phyloP scores from a whole-genome alignment of 192 early-diverging fungal genomes.

The Geranomyces variabilis region DNA sequence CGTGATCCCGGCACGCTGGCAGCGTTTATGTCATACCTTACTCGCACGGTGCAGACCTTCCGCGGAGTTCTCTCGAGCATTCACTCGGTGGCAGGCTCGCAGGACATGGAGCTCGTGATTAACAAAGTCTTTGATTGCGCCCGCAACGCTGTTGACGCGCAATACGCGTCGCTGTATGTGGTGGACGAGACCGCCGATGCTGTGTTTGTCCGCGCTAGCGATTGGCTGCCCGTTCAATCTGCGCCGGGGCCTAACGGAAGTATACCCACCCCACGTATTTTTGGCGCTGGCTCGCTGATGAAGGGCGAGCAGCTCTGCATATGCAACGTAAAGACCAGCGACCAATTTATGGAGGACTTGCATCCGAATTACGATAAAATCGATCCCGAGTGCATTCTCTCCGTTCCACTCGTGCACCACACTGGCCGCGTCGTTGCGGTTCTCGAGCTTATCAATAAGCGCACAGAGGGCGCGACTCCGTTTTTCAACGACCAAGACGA shows the following conservation, averaged over 20 bases:
- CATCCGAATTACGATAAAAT: slow-evolving; percentile 37
- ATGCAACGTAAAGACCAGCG: slow-evolving; percentile 53
- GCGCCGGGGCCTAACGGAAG: background rate
- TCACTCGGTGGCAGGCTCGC: slow-evolving; percentile 22
- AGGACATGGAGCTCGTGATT: slow-evolving; percentile 30
- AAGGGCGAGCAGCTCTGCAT: slow-evolving; percentile 49
- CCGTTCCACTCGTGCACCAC: slow-evolving; percentile 32
- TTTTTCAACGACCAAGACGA: slow-evolving; percentile 60
- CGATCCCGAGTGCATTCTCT: slow-evolving; percentile 51
- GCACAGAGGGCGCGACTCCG: slow-evolving; percentile 22
- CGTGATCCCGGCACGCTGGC: slow-evolving; percentile 22
- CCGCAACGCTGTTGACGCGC: slow-evolving; percentile 30
- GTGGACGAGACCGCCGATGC: slow-evolving; percentile 35
- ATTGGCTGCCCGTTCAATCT: slow-evolving; percentile 25
- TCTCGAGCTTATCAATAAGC: slow-evolving; percentile 57
- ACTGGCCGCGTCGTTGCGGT: slow-evolving; percentile 37
- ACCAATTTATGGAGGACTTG: slow-evolving; percentile 42
- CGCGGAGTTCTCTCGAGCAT: slow-evolving; percentile 41
- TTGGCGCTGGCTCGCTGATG: slow-evolving; percentile 16
- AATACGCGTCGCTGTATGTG: slow-evolving; percentile 37
- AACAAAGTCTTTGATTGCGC: slow-evolving; percentile 32
- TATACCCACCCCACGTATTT: background rate
- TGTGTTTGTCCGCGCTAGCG: slow-evolving; percentile 32
- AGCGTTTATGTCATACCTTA: slow-evolving; percentile 42
- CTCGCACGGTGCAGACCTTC: slow-evolving; percentile 36